Conservation (phyloP, 495 filamentous ascomycete species). For the Podospora australis region DNA sequence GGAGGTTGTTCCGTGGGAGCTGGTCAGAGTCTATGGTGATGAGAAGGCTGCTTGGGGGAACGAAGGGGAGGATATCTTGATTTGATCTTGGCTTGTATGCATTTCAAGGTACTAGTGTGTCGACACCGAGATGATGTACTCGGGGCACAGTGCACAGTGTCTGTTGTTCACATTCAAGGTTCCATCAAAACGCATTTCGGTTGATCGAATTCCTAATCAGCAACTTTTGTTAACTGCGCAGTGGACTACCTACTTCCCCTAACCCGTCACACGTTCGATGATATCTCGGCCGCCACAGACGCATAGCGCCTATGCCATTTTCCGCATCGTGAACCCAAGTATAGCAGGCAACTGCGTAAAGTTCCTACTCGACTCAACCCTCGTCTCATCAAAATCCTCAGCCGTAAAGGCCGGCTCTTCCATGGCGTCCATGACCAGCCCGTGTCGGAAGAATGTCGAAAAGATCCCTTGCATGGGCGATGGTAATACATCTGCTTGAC, state of each 20-base stretch:
- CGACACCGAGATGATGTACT: too few relatives aligned
- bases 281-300: too few relatives aligned
- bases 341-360: constrained; percentile 33
- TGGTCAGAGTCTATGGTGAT: not conserved
- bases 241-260: too few relatives aligned
- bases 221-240: too few relatives aligned
- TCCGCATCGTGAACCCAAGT: constrained; percentile 31
- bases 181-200: too few relatives aligned
- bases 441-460: constrained; percentile 28
- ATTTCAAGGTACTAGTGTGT: too few relatives aligned
- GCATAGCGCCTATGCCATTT: too few relatives aligned
- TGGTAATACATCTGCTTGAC: constrained; percentile 35
- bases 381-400: constrained; percentile 13
- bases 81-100: too few relatives aligned
- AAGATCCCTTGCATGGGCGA: constrained; percentile 37
- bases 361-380: constrained; percentile 26
- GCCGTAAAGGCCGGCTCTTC: constrained; percentile 35
- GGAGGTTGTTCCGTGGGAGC: not conserved
- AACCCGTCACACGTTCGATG: too few relatives aligned
- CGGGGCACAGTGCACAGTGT: too few relatives aligned
- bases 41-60: not conserved
- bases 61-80: not conserved
- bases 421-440: constrained; percentile 37
- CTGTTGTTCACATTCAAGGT: too few relatives aligned
- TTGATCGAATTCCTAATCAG: too few relatives aligned